Evolutionary conservation across 2,329 filamentous ascomycete species (phyloP), one percentile per base, ranked within the genome.

Genomic region (Beauveria rudraprayagi): DNA sequence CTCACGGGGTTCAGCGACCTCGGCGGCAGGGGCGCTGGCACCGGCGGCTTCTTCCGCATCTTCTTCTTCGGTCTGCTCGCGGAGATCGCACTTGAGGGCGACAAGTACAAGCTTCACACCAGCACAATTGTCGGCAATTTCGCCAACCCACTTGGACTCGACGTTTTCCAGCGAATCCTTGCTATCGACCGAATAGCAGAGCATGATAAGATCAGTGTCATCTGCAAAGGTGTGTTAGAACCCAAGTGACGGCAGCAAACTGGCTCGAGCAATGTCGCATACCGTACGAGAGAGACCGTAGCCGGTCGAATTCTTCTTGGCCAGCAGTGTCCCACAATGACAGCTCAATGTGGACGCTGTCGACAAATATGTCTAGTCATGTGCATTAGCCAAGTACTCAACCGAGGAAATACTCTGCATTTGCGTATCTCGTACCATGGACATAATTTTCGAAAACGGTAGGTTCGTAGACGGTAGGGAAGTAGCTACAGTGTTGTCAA

Each of bases 401-500:
- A 47, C 41, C 41, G 26, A 26, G 44, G 7, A 22, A 52, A 28
- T 37, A 34, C 17, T 10, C 11, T 11, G 28, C 5, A 22, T 52
- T 44, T 24, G 24, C 10, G 10, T 22, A 22, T 7, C 6, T 60
- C 82, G 72, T 83, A 95, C 91, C 92, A 74, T 99, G 93, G 65
- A 99, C 93, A 76, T 97, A 99, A 77, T 99, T 99, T 75, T 99
- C 93, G 76, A 97, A 97, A 66, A 97, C 93, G 41, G 93, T 99
- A 60, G 94, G 94, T 77, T 97, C 92, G 79, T 97, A 97, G 71
- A 97, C 93, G 62, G 93, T 97, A 56, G 93, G 93, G 75, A 99
- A 99, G 76, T 97, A 96, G 65, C 91, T 93, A 69, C 46, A 16
- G 26, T 10, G 41, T 40, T n/a, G 61, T 61, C 56, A 62, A 58